These are phyloP conservation scores for Chimonanthus salicifolius DNA, from an alignment of 164 flowering plant species.

Conservation along the genomic window DNA sequence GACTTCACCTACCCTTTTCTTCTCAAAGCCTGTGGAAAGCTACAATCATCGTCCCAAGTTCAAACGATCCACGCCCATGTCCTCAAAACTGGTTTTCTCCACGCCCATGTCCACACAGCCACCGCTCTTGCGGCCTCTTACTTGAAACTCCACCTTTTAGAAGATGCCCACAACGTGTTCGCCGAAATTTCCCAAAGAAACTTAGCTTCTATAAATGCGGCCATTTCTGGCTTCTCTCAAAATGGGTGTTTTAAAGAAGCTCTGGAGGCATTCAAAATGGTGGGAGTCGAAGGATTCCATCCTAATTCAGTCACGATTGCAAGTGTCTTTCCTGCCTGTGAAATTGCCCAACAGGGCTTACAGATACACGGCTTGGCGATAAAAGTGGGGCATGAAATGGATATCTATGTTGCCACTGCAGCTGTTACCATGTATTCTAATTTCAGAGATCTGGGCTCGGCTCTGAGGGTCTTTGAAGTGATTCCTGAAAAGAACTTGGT, in stretches of 20 bases:
- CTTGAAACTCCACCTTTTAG: conserved; percentile 24
- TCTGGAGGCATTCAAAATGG: conserved; percentile 25
- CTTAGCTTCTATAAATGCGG: conserved; percentile 37
- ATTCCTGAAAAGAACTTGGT: conserved; percentile 45
- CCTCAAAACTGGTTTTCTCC: conserved; percentile 42
- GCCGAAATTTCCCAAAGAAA: conserved; percentile 50
- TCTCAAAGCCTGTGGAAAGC: conserved; percentile 60
- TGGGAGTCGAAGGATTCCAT: conserved; percentile 20
- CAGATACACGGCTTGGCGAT: conserved; percentile 53
- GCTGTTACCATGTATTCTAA: conserved; percentile 49
- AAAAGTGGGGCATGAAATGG: conserved; percentile 54
- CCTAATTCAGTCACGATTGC: conserved; percentile 62
- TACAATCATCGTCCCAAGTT: conserved; percentile 26
- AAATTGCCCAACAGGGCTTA: conserved; percentile 22
- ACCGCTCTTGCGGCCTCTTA: conserved; percentile 48
- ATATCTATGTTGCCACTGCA: conserved; percentile 58
- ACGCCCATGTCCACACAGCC: conserved; percentile 25
- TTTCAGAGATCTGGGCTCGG: conserved; percentile 33
- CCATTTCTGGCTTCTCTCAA: conserved; percentile 49
- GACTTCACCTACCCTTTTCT: conserved; percentile 59
- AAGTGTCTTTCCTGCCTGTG: conserved; percentile 44
- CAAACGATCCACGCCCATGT: conserved; percentile 50
- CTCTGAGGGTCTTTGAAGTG: conserved; percentile 36
- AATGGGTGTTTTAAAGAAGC: conserved; percentile 42
- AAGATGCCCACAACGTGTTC: conserved; percentile 48